Evolutionary conservation across 140 eudicot genomes (phyloP), one percentile per base, ranked within the genome.

Genomic region (Bidens hawaiensis): DNA sequence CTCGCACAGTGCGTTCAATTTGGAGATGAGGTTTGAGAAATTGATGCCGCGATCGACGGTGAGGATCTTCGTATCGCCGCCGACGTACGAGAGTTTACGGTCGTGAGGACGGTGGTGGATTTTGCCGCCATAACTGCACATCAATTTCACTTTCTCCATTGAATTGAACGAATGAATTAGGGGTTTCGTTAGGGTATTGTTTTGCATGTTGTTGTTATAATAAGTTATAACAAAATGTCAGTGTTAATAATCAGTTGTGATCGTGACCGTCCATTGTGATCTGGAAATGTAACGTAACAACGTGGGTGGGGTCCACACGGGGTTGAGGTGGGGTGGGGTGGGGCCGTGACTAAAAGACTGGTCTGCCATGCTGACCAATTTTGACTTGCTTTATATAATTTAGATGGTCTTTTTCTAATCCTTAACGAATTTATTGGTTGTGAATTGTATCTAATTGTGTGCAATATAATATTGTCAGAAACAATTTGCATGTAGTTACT

Each of bases 81-180:
- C 96, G 75, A 72, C 41, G 79, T 87, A 87, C 0, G 77, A 9
- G 60, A 87, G 94, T 22, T 74, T 77, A 22, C 71, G 69, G 54
- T 79, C 83, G 24, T 64, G 60, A 8, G 82, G 73, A 13, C 94
- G 71, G 34, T 76, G 73, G 43, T 74, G 88, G n/a, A 87, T 87
- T 30, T 69, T 87, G 0, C 96, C 96, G 48, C 96, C 96, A 36
- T 84, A 87, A 60, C 96, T 87, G 79, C 82, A 71, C 81, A 87
- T 80, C 28, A 87, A 45, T 60, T 84, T 87, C 27, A 84, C 89
- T 67, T 65, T 79, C 67, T 75, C 83, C 83, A 75, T 75, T 19
- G 76, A 42, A 1, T 55, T 11, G 26, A 24, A 33, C 11, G 24
- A 6, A 2, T 18, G 53, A 18, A 16, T 47, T 47, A 12, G 22